phyloP scores from a whole-genome alignment of 192 early-diverging fungal species.

The Paraglomus brasilianum region DNA sequence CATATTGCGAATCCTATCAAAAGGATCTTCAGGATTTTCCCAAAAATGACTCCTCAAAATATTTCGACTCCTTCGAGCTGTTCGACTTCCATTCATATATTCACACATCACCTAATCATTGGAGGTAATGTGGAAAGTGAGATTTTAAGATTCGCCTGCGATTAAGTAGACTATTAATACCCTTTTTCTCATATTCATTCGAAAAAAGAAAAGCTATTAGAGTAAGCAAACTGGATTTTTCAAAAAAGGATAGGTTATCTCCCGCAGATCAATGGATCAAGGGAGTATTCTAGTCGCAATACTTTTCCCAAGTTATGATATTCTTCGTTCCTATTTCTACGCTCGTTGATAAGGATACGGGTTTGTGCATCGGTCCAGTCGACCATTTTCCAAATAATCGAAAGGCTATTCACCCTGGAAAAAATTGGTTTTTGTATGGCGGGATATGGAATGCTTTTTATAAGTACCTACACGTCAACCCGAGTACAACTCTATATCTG shows the following conservation, averaged over 20 bases:
- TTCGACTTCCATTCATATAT: constrained; percentile 1
- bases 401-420: constrained; percentile 15
- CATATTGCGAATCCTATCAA: not conserved
- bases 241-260: no score
- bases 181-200: no score
- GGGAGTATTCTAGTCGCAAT: constrained; percentile 5
- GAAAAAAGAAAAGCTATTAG: no score
- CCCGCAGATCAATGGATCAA: no score
- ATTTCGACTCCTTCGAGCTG: not conserved
- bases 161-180: no score
- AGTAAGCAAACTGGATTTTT: no score
- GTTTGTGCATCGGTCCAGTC: constrained; percentile 1
- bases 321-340: constrained; percentile 12
- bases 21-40: constrained; percentile 4
- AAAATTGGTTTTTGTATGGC: not conserved
- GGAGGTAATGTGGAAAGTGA: not conserved
- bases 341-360: not conserved
- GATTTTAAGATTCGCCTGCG: no score
- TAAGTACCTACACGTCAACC: constrained; percentile 9
- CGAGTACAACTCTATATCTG: constrained; percentile 5
- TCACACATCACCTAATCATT: not conserved
- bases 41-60: constrained; percentile 1
- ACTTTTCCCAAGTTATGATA: constrained; percentile 15
- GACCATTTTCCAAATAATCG: constrained; percentile 9
- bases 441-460: constrained; percentile 2